Percentiles rank a stretch among this genome's conserved stretches.
These are phyloP conservation scores for Pythium apleroticum DNA, from an alignment of 352 stramenopile species.

Conservation along the genomic window DNA sequence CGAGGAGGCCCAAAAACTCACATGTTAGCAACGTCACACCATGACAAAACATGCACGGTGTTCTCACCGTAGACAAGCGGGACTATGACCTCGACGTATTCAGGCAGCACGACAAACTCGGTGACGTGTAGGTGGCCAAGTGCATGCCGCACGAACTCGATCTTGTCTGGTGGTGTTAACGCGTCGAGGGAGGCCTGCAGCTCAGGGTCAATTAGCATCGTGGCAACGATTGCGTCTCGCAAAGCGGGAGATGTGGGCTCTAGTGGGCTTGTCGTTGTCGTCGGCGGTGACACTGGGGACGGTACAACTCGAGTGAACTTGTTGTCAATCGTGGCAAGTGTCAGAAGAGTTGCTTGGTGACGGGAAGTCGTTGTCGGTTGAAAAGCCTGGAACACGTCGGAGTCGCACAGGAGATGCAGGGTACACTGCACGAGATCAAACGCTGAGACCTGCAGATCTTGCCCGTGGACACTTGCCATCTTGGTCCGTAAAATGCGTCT, in stretches of 20 bases:
- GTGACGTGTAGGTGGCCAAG: constrained; percentile 37
- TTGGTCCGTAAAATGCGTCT: neutral
- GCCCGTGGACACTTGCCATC: neutral
- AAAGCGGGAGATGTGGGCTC: neutral
- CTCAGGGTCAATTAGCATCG: neutral
- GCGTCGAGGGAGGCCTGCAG: neutral
- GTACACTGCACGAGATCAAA: neutral
- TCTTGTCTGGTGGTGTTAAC: neutral
- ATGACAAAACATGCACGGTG: too few species aligned
- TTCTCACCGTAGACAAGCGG: constrained; percentile 43
- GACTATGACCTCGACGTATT: constrained; percentile 41
- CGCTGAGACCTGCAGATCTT: neutral
- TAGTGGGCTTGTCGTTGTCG: too few species aligned
- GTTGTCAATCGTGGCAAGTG: too few species aligned
- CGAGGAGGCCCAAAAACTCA: too few species aligned
- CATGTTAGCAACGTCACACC: too few species aligned
- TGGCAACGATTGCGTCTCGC: neutral
- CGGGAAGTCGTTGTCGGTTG: neutral
- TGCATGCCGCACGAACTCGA: neutral
- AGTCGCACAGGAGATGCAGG: neutral
- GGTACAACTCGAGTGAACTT: neutral
- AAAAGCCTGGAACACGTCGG: neutral
- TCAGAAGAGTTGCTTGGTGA: too few species aligned
- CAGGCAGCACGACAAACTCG: constrained; percentile 46
- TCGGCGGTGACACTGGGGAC: neutral